Evolutionary conservation across 2,329 filamentous ascomycete genomes (phyloP).

Genomic region (Juglanconis oblonga): DNA sequence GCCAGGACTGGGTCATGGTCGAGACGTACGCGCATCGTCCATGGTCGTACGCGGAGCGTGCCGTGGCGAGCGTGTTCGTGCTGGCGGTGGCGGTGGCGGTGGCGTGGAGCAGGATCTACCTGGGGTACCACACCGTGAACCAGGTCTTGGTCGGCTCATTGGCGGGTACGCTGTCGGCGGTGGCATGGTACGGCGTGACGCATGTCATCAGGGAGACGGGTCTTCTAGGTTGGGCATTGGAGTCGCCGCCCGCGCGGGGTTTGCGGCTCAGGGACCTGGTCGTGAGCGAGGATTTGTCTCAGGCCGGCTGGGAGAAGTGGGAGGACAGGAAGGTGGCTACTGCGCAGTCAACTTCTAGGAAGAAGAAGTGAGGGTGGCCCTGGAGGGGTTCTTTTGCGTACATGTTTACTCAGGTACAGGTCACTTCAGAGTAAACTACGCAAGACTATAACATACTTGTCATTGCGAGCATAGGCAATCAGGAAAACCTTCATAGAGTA

Average conservation of each 20-base stretch:
- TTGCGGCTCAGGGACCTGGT: constrained; percentile 80
- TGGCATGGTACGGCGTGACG: constrained; percentile 77
- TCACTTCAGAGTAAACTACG: not conserved
- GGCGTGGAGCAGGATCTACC: constrained; percentile 80
- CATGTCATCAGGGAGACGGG: constrained; percentile 64
- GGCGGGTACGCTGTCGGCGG: constrained; percentile 68
- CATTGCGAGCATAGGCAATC: not conserved
- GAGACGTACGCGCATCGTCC: constrained; percentile 45
- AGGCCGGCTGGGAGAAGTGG: constrained; percentile 95
- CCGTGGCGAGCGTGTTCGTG: constrained; percentile 51
- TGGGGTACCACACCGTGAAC: constrained; percentile 85
- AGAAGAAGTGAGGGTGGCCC: constrained; percentile 29
- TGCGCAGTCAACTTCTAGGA: constrained; percentile 24
- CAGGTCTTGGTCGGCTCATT: constrained; percentile 80
- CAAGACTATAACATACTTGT: not conserved
- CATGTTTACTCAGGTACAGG: not conserved
- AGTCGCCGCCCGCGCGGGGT: constrained; percentile 60
- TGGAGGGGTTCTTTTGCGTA: not conserved
- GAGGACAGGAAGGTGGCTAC: constrained; percentile 49
- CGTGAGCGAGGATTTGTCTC: constrained; percentile 81
- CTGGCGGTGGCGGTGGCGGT: constrained; percentile 64
- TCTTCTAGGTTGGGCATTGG: constrained; percentile 69
- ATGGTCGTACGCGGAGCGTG: constrained; percentile 60
- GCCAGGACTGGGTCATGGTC: constrained; percentile 19
- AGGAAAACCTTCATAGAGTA: not conserved